Conservation (phyloP, 2,329 filamentous ascomycete species). For the Fusarium illudens region DNA sequence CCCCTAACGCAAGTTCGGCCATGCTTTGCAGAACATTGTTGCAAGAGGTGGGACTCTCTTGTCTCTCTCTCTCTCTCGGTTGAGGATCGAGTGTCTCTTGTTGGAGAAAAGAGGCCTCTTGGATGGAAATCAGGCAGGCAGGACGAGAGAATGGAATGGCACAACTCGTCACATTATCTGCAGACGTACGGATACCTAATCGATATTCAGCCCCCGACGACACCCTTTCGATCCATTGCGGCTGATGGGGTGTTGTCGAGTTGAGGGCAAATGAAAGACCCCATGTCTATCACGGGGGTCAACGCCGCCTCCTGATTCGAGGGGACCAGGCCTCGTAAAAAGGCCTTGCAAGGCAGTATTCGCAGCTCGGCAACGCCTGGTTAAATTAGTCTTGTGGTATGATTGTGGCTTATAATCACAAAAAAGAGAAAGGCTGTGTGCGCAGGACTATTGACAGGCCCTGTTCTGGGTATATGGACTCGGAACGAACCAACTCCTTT, state of each 20-base stretch:
- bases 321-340: not conserved
- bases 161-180: not conserved
- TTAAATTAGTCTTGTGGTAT: not conserved
- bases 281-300: not conserved
- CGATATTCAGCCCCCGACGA: not conserved
- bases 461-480: not conserved
- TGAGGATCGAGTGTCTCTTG: not conserved
- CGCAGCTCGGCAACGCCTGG: not conserved
- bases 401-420: slow-evolving; percentile 9
- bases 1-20: slow-evolving; percentile 2
- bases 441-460: not conserved
- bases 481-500: not conserved
- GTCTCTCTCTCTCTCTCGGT: not conserved
- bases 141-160: not conserved
- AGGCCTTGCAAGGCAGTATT: not conserved
- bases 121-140: not conserved
- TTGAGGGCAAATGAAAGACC: not conserved
- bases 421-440: not conserved
- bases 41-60: slow-evolving; percentile 1
- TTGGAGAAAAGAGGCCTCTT: not conserved
- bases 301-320: slow-evolving; percentile 17
- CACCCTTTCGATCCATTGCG: not conserved
- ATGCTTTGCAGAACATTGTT: slow-evolving; percentile 5
- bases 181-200: not conserved
- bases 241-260: not conserved